Conservation (phyloP, 2,329 filamentous ascomycete species). For the Apiospora rasikravindrae region DNA sequence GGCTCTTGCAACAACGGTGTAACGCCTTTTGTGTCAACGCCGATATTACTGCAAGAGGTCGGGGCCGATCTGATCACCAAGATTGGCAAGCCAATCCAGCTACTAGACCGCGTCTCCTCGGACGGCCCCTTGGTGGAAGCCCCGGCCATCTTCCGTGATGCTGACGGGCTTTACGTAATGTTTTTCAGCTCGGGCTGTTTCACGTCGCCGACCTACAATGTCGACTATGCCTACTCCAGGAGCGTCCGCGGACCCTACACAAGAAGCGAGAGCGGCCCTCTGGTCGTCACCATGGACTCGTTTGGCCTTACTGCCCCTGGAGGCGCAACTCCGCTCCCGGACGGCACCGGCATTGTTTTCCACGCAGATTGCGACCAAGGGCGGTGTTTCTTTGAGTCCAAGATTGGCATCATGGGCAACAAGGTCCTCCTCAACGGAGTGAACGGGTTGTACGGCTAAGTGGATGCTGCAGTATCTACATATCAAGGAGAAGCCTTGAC, state of each 20-base stretch:
- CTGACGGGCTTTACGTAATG: slow-evolving; percentile 59
- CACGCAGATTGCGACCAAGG: slow-evolving; percentile 43
- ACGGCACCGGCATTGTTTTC: slow-evolving; percentile 41
- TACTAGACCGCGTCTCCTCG: slow-evolving; percentile 49
- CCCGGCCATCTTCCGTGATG: slow-evolving; percentile 55
- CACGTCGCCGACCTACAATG: slow-evolving; percentile 58
- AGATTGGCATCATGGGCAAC: slow-evolving; percentile 29
- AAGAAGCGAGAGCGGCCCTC: slow-evolving; percentile 34
- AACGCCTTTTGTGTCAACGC: slow-evolving; percentile 50
- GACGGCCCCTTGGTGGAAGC: slow-evolving; percentile 67
- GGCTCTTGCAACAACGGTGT: slow-evolving; percentile 53
- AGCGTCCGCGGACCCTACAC: slow-evolving; percentile 45
- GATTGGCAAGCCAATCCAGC: slow-evolving; percentile 53
- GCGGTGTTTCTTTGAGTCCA: slow-evolving; percentile 45
- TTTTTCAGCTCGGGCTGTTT: slow-evolving; percentile 69
- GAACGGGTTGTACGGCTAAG: slow-evolving; percentile 20
- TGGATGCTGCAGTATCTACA: background rate
- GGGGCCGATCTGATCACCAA: slow-evolving; percentile 56
- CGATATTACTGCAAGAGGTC: slow-evolving; percentile 62
- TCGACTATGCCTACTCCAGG: slow-evolving; percentile 61
- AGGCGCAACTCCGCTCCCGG: slow-evolving; percentile 43
- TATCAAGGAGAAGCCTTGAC: background rate
- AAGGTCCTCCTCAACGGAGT: slow-evolving; percentile 29
- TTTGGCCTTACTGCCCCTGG: slow-evolving; percentile 47
- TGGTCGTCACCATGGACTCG: slow-evolving; percentile 44